Percentiles rank a stretch among this genome's conserved stretches.
Evolutionary conservation across 148 eudicot genomes (phyloP).

Genomic region (Bassia scoparia): DNA sequence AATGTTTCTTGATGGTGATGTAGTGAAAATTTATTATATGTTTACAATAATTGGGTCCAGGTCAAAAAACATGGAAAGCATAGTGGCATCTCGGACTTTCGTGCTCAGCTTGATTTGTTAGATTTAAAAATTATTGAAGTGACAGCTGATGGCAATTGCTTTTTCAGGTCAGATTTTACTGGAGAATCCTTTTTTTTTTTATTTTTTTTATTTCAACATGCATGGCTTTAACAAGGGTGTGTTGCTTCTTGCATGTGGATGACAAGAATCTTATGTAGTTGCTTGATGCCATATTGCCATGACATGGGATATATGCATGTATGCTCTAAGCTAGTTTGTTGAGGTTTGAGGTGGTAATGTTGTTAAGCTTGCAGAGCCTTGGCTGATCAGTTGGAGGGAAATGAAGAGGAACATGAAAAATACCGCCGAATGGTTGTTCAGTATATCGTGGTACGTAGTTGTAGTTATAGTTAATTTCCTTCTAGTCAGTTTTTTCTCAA

Average conservation of each 20-base stretch:
- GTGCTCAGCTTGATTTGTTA: slow-evolving; percentile 72
- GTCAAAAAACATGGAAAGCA: slow-evolving; percentile 66
- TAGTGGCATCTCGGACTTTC: slow-evolving; percentile 54
- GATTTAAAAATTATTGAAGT: slow-evolving; percentile 81
- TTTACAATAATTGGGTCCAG: slow-evolving; percentile 27
- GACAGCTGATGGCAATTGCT: slow-evolving; percentile 92
- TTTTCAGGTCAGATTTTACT: slow-evolving; percentile 75
- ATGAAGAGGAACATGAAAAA: slow-evolving; percentile 73
- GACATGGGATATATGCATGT: not conserved
- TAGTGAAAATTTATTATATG: not conserved
- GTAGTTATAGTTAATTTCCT: not conserved
- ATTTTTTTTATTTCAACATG: not conserved
- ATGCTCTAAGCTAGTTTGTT: not conserved
- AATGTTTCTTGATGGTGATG: not conserved
- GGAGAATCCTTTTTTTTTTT: slow-evolving; percentile 1
- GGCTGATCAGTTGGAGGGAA: slow-evolving; percentile 92
- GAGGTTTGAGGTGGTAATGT: slow-evolving; percentile 32
- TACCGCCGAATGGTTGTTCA: slow-evolving; percentile 76
- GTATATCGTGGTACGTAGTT: slow-evolving; percentile 54
- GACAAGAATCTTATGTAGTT: too few species aligned
- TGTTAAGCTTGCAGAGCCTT: slow-evolving; percentile 59
- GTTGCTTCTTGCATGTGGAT: not conserved
- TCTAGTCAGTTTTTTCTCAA: not conserved
- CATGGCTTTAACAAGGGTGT: not conserved
- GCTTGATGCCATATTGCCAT: too few species aligned